Evolutionary conservation across 2,329 filamentous ascomycete genomes (phyloP).

Genomic region (Thielaviopsis cerberus): DNA sequence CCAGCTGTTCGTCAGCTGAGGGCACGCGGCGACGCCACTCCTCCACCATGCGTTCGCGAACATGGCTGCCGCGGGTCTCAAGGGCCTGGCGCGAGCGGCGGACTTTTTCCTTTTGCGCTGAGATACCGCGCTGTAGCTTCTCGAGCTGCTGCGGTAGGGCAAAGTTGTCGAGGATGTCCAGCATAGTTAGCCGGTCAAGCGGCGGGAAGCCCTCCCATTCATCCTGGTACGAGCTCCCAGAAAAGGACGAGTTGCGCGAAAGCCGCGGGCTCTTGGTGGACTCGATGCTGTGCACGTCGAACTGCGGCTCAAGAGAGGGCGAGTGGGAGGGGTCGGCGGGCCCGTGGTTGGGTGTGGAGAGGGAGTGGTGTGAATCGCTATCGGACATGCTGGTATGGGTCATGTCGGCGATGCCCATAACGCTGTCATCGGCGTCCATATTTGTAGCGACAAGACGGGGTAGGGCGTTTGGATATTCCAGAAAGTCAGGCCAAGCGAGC

Average conservation of each 20-base stretch:
- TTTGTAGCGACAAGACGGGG: neutral
- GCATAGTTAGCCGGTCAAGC: conserved; percentile 72
- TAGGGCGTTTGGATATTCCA: too few species aligned
- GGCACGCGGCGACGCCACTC: conserved; percentile 79
- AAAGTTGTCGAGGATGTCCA: conserved; percentile 88
- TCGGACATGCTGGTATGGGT: neutral
- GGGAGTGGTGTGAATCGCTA: conserved; percentile 18
- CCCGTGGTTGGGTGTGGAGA: conserved; percentile 20
- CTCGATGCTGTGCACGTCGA: neutral
- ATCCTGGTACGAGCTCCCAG: conserved; percentile 69
- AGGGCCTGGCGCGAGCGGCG: conserved; percentile 64
- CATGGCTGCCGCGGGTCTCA: conserved; percentile 54
- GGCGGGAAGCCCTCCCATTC: conserved; percentile 78
- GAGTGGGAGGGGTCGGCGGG: conserved; percentile 35
- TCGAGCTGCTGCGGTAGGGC: conserved; percentile 79
- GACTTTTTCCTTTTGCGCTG: conserved; percentile 69
- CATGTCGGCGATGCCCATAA: neutral
- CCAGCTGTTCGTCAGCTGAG: conserved; percentile 76
- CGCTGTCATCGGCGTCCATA: neutral
- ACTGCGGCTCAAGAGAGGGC: conserved; percentile 12
- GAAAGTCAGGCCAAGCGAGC: too few species aligned
- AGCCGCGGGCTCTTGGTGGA: conserved; percentile 33
- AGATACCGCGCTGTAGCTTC: conserved; percentile 68
- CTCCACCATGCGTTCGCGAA: conserved; percentile 78
- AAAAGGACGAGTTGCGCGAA: conserved; percentile 65